A percentile compares a stretch with the other conserved stretches of the same genome.
These are phyloP conservation scores for Oenanthe sinensis DNA, from an alignment of 129 eudicot species.

Conservation along the genomic window DNA sequence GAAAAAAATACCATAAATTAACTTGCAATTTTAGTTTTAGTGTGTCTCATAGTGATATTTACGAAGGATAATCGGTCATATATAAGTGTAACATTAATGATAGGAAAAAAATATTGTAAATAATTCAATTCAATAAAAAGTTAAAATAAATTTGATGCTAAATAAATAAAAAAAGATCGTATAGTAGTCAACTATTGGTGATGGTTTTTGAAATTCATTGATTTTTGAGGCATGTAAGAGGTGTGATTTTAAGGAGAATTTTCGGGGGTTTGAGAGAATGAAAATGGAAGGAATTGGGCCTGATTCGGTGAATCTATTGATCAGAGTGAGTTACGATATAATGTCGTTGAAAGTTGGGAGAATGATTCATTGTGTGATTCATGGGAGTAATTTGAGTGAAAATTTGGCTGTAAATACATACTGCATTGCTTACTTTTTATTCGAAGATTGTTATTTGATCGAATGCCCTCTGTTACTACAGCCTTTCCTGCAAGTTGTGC, in stretches of 20 bases:
- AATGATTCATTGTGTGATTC: slow-evolving; percentile 10
- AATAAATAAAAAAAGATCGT: too few relatives aligned
- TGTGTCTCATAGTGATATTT: too few relatives aligned
- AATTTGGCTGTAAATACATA: slow-evolving; percentile 22
- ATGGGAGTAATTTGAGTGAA: slow-evolving; percentile 3
- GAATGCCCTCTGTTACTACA: slow-evolving; percentile 16
- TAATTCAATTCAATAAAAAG: too few relatives aligned
- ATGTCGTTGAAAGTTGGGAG: slow-evolving; percentile 17
- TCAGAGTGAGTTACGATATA: slow-evolving; percentile 8
- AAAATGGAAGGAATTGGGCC: slow-evolving; percentile 11
- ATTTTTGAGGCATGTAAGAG: slow-evolving; percentile 13
- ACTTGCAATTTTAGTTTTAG: too few relatives aligned
- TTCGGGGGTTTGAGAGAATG: slow-evolving; percentile 16
- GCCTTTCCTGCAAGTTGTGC: slow-evolving; percentile 27
- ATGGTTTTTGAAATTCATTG: slow-evolving; percentile 14
- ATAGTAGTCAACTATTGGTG: background rate
- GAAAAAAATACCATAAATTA: too few relatives aligned
- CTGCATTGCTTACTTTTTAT: slow-evolving; percentile 26
- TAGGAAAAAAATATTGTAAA: too few relatives aligned
- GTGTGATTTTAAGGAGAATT: slow-evolving; percentile 7
- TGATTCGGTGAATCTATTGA: slow-evolving; percentile 19
- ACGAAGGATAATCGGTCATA: too few relatives aligned
- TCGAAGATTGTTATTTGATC: slow-evolving; percentile 24
- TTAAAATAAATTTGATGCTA: too few relatives aligned
- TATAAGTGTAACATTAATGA: too few relatives aligned